Percentiles rank a stretch among this genome's conserved stretches.
Conservation (phyloP, 2,329 filamentous ascomycete genomes). For the Penicillium occitanis region DNA sequence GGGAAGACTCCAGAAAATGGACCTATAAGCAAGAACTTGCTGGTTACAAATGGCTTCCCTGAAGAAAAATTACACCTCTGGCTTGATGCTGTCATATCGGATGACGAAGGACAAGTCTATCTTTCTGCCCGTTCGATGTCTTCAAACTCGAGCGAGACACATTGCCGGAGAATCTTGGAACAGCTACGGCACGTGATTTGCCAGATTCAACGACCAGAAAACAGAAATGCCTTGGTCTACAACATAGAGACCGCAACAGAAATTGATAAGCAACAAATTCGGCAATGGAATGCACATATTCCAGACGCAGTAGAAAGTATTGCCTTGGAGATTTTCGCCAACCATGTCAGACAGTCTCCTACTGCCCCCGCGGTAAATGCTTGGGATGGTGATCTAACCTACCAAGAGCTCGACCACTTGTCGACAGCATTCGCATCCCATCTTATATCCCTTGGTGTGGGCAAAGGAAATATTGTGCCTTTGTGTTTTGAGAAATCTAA, state of each 20-base stretch:
- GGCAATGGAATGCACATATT: background rate
- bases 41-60: background rate
- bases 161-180: background rate
- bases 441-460: slow-evolving; percentile 23
- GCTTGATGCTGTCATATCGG: background rate
- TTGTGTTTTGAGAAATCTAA: slow-evolving; percentile 25
- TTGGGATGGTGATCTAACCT: slow-evolving; percentile 36
- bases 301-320: background rate
- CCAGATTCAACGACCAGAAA: background rate
- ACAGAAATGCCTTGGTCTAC: background rate
- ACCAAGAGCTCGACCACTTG: slow-evolving; percentile 33
- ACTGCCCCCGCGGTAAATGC: slow-evolving; percentile 29
- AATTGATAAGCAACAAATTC: background rate
- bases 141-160: background rate
- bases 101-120: background rate
- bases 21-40: background rate
- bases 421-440: slow-evolving; percentile 34
- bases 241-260: background rate
- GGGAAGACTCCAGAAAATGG: background rate
- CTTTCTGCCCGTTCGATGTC: background rate
- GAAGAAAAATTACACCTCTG: background rate
- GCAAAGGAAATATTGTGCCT: slow-evolving; percentile 29
- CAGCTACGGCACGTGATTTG: background rate
- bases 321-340: background rate
- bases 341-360: background rate